Evolutionary conservation across 2,329 filamentous ascomycete genomes (phyloP), one percentile per base, ranked within the genome.

Genomic region (Neofusicoccum sp.): DNA sequence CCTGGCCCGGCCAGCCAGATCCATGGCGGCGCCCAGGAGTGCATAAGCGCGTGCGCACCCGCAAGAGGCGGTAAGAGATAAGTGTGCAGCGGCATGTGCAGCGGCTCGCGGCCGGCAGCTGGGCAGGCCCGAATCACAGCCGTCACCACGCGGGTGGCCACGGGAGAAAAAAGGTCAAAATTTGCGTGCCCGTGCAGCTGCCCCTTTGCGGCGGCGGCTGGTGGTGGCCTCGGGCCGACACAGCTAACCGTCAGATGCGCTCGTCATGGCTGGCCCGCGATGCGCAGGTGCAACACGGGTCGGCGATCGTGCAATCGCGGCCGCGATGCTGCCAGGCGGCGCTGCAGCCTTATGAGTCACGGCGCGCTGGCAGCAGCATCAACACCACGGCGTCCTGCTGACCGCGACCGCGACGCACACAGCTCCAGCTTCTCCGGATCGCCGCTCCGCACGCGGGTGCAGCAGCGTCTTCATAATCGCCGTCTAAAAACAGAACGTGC

Each of bases 1-100:
- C 54, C 37, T 45, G 54, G 54, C 54, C 43, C 54, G 39, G 54
- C 39, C 54, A 58, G 41, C 54, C 28, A 11, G 29, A 45, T 58
- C 54, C 54, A 54, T 54, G 49, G 41, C 16, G 22, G 14, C 9
- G n/a, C 43, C 43, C 49, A 22, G 11, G 29, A 28, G 54, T 58
- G 54, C 54, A 58, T 58, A 58, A 58, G 54, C 54, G 54, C 54
- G 54, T 45, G 54, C 54, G 45, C 54, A 58, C 54, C 54, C 54
- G 41, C 39, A 58, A 58, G 54, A 58, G 41, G 54, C 54, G 54
- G 54, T 58, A 58, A 58, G 54, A 36, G 39, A 58, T 58, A 58
- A 45, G 39, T 34, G 41, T 29, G 41, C 31, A 31, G 54, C 39
- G 16, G 34, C 36, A 29, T 39, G 31, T 50, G 49, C 29, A 16